Conservation (phyloP, 495 filamentous ascomycete genomes). For the Talaromyces ruber region DNA sequence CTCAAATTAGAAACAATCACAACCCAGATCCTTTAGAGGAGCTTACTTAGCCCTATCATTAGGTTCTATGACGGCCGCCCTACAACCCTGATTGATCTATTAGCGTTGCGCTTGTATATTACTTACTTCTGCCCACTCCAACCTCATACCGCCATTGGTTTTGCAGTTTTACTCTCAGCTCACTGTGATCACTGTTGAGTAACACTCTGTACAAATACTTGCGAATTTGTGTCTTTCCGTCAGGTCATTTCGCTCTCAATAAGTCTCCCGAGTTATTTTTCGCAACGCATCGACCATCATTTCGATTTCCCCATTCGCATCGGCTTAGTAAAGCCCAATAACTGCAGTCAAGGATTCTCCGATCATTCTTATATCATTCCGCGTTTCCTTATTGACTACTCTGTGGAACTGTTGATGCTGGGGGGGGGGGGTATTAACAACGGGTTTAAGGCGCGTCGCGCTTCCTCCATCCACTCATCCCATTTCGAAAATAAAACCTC, state of each 20-base stretch:
- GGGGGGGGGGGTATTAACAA: not conserved
- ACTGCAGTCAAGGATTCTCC: not conserved
- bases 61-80: not conserved
- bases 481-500: not conserved
- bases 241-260: not conserved
- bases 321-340: not conserved
- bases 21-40: not conserved
- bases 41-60: constrained; percentile 1
- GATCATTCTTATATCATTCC: not conserved
- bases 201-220: not conserved
- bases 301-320: not conserved
- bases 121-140: not conserved
- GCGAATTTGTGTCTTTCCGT: not conserved
- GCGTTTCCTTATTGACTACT: not conserved
- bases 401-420: not conserved
- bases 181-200: not conserved
- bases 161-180: not conserved
- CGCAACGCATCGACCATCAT: not conserved
- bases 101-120: constrained; percentile 8
- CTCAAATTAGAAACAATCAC: constrained; percentile 1
- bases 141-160: not conserved
- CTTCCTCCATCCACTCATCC: not conserved
- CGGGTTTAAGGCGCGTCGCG: not conserved
- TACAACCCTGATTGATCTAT: not conserved
- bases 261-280: not conserved